phyloP scores from a whole-genome alignment of 2,329 filamentous ascomycete genomes.

The Claviceps quebecensis region DNA sequence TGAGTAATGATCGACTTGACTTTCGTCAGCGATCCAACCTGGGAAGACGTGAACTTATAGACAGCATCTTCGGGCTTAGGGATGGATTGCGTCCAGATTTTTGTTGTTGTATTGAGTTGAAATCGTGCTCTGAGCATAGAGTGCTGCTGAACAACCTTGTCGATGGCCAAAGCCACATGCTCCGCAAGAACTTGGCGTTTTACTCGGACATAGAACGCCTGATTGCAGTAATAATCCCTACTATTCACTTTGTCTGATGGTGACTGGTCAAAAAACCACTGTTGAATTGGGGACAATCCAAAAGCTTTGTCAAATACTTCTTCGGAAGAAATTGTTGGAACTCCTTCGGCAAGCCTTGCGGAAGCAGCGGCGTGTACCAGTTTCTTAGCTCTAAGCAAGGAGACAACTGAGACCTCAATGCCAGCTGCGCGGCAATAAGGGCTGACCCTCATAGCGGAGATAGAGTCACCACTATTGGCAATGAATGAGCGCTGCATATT shows the following conservation, averaged over 20 bases:
- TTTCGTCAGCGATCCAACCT: neutral
- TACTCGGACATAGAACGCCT: constrained; percentile 3
- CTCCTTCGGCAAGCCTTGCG: neutral
- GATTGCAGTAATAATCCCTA: constrained; percentile 1
- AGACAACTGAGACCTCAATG: neutral
- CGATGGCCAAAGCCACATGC: neutral
- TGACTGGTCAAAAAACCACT: constrained; percentile 5
- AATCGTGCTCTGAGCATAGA: constrained; percentile 7
- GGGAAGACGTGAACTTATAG: neutral
- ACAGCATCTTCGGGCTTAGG: neutral
- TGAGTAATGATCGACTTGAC: neutral
- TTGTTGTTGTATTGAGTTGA: neutral
- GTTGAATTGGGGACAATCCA: constrained; percentile 5
- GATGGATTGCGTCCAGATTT: neutral
- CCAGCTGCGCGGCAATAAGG: constrained; percentile 1
- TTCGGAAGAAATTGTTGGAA: neutral
- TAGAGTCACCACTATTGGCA: constrained; percentile 7
- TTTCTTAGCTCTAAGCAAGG: neutral
- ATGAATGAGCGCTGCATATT: constrained; percentile 6
- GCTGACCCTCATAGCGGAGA: constrained; percentile 6
- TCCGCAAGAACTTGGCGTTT: neutral
- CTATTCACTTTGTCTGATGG: constrained; percentile 2
- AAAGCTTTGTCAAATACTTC: constrained; percentile 3
- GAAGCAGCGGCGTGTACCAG: neutral
- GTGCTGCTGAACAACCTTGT: constrained; percentile 3